A percentile compares a stretch with the other conserved stretches of the same genome.
These are phyloP conservation scores for Petunia axillaris DNA, from an alignment of 257 asterid genomes.

Conservation along the genomic window DNA sequence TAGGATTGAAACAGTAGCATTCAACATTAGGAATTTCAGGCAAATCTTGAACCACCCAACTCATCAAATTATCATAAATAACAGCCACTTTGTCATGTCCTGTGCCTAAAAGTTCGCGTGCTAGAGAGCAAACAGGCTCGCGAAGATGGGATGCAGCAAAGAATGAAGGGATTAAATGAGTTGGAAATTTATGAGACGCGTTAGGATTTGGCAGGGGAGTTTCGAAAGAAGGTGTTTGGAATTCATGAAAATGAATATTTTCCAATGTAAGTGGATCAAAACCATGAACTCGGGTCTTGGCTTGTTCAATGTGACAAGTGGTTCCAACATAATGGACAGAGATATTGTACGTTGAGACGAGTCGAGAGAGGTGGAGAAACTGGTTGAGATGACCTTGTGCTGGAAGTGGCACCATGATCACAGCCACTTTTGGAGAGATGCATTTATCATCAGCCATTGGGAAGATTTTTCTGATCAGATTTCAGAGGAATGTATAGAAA, in stretches of 20 bases:
- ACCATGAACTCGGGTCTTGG: slow-evolving; percentile 50
- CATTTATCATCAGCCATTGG: no score
- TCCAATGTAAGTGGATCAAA: slow-evolving; percentile 42
- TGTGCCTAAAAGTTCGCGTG: slow-evolving; percentile 26
- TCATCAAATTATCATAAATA: slow-evolving; percentile 53
- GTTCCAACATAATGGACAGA: slow-evolving; percentile 56
- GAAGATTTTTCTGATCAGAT: no score
- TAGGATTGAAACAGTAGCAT: slow-evolving; percentile 51
- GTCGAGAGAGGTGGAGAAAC: slow-evolving; percentile 73
- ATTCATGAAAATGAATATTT: slow-evolving; percentile 46
- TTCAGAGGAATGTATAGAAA: no score
- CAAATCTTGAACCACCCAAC: slow-evolving; percentile 54
- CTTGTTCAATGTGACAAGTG: slow-evolving; percentile 58
- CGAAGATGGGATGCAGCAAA: slow-evolving; percentile 44
- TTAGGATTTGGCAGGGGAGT: slow-evolving; percentile 39
- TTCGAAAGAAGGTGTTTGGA: slow-evolving; percentile 26
- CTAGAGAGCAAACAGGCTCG: slow-evolving; percentile 37
- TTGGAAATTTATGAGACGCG: slow-evolving; percentile 35
- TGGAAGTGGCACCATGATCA: slow-evolving; percentile 52
- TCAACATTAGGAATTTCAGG: slow-evolving; percentile 41
- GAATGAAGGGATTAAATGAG: slow-evolving; percentile 44
- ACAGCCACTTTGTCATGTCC: slow-evolving; percentile 38
- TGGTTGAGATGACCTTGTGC: slow-evolving; percentile 78
- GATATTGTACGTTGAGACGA: slow-evolving; percentile 46
- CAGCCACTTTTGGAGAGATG: no score